phyloP scores from a whole-genome alignment of 2,329 filamentous ascomycete species.

The Penicillium sp. region DNA sequence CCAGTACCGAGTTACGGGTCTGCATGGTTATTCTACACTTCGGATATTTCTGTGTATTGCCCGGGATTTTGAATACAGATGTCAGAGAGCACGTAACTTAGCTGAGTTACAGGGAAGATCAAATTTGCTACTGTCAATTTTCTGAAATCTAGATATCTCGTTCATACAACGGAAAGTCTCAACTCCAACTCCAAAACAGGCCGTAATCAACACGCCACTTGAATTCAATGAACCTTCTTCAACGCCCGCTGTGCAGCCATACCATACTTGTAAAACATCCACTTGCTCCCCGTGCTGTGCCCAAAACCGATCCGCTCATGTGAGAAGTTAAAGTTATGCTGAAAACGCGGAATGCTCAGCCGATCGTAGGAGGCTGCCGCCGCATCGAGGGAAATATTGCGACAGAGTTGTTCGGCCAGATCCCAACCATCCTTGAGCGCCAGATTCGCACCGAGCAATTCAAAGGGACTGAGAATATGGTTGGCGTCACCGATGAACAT shows the following conservation, averaged over 20 bases:
- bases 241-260: constrained; percentile 13
- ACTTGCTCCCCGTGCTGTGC: constrained; percentile 11
- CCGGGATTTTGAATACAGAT: too few species aligned
- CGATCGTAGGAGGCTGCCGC: constrained; percentile 45
- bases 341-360: constrained; percentile 41
- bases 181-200: too few species aligned
- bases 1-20: too few species aligned
- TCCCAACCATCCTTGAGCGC: constrained; percentile 56
- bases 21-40: too few species aligned
- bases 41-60: too few species aligned
- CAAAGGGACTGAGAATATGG: constrained; percentile 57
- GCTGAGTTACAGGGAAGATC: too few species aligned
- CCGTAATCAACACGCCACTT: too few species aligned
- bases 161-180: too few species aligned
- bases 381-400: constrained; percentile 29
- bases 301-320: constrained; percentile 11
- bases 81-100: too few species aligned
- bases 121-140: too few species aligned
- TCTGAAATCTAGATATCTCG: too few species aligned
- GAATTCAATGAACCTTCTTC: constrained; percentile 6
- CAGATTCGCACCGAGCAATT: constrained; percentile 56
- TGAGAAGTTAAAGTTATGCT: constrained; percentile 8
- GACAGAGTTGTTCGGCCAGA: constrained; percentile 50
- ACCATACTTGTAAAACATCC: constrained; percentile 16
- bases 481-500: constrained; percentile 59